Evolutionary conservation across 75 land plant species (phyloP).

Genomic region (Selaginella tamariscina): DNA sequence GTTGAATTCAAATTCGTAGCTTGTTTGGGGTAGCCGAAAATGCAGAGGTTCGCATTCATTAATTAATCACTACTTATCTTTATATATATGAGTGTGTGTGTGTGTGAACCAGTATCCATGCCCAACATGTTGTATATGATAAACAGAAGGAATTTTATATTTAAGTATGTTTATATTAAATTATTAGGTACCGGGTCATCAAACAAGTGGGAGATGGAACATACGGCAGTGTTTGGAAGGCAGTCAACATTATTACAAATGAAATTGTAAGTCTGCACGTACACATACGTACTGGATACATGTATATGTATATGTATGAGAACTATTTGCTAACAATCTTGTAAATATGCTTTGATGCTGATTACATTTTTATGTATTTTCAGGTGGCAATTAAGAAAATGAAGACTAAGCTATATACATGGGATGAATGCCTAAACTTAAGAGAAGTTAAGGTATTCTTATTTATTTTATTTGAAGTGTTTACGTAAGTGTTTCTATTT

Average conservation of each 20-base stretch:
- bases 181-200: background rate
- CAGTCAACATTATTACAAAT: slow-evolving; percentile 31
- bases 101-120: too few relatives aligned
- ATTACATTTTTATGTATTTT: background rate
- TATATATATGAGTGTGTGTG: too few relatives aligned
- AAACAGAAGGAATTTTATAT: background rate
- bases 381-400: slow-evolving; percentile 91
- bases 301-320: background rate
- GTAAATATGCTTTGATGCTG: background rate
- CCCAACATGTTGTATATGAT: too few relatives aligned
- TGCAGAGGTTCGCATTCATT: background rate
- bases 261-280: slow-evolving; percentile 48
- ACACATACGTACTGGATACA: background rate
- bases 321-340: background rate
- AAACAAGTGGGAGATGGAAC: slow-evolving; percentile 66
- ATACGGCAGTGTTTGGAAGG: slow-evolving; percentile 67
- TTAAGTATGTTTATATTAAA: background rate
- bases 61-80: background rate
- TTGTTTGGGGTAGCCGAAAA: too few relatives aligned
- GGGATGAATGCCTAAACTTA: slow-evolving; percentile 72
- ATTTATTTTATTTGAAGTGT: background rate
- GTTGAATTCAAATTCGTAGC: too few relatives aligned
- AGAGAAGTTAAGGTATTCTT: slow-evolving; percentile 64
- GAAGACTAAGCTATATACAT: slow-evolving; percentile 64
- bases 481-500: background rate